Evolutionary conservation across 2,329 filamentous ascomycete species (phyloP).

Genomic region (Colletotrichum sp.): DNA sequence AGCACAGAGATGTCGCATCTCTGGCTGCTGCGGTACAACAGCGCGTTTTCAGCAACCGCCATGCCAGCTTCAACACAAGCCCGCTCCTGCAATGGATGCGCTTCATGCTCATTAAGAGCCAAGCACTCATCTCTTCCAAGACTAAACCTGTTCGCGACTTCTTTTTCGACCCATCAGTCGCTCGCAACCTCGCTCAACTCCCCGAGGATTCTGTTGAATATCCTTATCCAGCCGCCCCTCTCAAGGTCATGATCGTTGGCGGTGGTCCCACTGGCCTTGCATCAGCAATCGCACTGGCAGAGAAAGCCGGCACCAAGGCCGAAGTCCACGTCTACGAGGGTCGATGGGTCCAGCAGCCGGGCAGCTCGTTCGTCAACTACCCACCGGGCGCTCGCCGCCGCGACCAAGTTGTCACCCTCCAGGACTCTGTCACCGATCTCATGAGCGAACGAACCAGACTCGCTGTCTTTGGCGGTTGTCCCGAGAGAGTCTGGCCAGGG

Average conservation of each 20-base stretch:
- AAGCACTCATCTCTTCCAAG: neutral
- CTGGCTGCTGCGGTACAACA: slow-evolving; percentile 32
- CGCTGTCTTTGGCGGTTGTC: slow-evolving; percentile 27
- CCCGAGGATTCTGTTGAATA: neutral
- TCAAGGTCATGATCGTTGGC: neutral
- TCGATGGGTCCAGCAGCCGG: slow-evolving; percentile 31
- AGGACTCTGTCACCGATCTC: neutral
- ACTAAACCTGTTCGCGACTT: neutral
- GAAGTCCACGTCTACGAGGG: slow-evolving; percentile 40
- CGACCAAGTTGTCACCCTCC: neutral
- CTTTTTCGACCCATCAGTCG: neutral
- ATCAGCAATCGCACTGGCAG: slow-evolving; percentile 26
- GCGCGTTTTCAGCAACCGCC: slow-evolving; percentile 30
- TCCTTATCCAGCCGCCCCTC: neutral
- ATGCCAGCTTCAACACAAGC: slow-evolving; percentile 31
- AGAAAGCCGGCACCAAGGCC: slow-evolving; percentile 33
- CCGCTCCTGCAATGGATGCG: slow-evolving; percentile 36
- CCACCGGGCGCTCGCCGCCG: slow-evolving; percentile 22
- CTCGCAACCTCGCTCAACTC: neutral
- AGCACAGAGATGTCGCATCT: slow-evolving; percentile 9
- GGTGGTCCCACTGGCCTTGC: neutral
- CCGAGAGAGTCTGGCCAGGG: slow-evolving; percentile 39
- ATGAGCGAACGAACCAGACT: neutral
- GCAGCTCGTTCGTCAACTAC: slow-evolving; percentile 29
- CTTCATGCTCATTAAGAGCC: neutral